A percentile compares a stretch with the other conserved stretches of the same genome.
Evolutionary conservation across 768 basidiomycete species (phyloP).

Genomic region (Saitozyma sp.): DNA sequence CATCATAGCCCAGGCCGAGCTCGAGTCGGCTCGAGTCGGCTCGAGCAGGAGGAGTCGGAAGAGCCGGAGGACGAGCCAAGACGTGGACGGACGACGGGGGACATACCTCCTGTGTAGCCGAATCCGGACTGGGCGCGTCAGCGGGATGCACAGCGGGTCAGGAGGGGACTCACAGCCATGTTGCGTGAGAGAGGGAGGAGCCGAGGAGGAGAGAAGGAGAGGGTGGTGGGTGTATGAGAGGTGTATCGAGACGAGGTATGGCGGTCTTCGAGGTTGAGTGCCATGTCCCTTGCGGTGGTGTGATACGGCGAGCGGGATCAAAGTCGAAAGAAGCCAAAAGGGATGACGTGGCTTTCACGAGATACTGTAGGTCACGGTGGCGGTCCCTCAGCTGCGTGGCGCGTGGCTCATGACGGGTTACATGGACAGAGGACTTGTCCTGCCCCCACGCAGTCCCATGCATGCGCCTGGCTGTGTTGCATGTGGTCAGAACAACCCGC

Average conservation of each 20-base stretch:
- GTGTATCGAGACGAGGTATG: not conserved
- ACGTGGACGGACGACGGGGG: not conserved
- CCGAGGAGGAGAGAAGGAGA: not conserved
- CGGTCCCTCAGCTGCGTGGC: no score
- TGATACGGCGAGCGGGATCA: not conserved
- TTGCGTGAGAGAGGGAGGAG: not conserved
- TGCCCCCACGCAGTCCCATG: no score
- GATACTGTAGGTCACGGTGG: no score
- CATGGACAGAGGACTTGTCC: no score
- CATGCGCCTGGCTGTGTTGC: no score
- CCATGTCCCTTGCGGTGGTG: not conserved
- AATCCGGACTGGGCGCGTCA: constrained; percentile 61
- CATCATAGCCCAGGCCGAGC: not conserved
- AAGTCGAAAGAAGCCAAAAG: no score
- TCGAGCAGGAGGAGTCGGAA: not conserved
- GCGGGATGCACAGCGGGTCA: not conserved
- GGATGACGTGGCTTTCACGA: no score
- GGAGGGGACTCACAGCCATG: constrained; percentile 30
- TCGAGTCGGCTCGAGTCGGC: not conserved
- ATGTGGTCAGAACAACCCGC: no score
- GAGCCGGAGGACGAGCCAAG: not conserved
- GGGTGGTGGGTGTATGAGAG: not conserved
- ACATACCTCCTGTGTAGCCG: constrained; percentile 64
- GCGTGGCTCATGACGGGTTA: no score
- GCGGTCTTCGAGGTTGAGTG: no score